Base-by-base conservation (phyloP, 2,329 filamentous ascomycete genomes). In the Talaromyces rugulosus region DNA sequence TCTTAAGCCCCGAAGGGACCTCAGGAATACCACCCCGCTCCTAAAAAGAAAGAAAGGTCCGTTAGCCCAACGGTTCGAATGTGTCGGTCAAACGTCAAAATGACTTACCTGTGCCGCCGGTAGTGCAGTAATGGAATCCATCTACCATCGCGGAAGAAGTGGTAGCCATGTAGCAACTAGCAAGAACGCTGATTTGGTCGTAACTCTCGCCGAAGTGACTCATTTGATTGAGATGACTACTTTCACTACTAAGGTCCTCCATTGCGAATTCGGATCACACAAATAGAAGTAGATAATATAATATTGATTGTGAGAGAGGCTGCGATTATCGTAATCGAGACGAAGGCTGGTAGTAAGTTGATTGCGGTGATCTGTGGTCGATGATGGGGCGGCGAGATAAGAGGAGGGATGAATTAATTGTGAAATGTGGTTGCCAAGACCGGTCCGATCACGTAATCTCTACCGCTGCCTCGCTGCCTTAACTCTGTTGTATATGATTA, bases 111-210 rank as follows among this genome's bases (percentile, higher is more conserved):
- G 89, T 85, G 82, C 87, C 89, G 85, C 87, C 85, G 82, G 91
- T 93, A 91, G 92, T 93, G 87, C 90, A 96, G 87, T 96, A 96
- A 83, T 96, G 92, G 81, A 95, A 89, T 77, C 90, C 90, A 77
- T 88, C 88, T 72, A 96, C 84, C 74, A 82, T 84, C 77, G 87
- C 84, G 70, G 87, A 84, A 73, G 82, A 81, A 66, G 80, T 75
- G 79, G 93, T 87, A 78, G 94, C 91, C 71, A 90, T 82, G 82
- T 96, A 97, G 85, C 92, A 96, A 78, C 89, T 93, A 80, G 93
- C 92, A 82, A 94, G 89, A 79, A 95, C 88, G 77, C 90, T 89
- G 82, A 87, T 82, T 71, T 84, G 83, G 51, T 72, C 64, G 58
- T 71, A 67, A 71, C 72, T 80, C 77, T 81, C 78, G 42, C 67